A percentile compares a stretch with the other conserved stretches of the same genome.
These are phyloP conservation scores for Fusarium denticulatum DNA, from an alignment of 2,329 filamentous ascomycete genomes.

Conservation along the genomic window DNA sequence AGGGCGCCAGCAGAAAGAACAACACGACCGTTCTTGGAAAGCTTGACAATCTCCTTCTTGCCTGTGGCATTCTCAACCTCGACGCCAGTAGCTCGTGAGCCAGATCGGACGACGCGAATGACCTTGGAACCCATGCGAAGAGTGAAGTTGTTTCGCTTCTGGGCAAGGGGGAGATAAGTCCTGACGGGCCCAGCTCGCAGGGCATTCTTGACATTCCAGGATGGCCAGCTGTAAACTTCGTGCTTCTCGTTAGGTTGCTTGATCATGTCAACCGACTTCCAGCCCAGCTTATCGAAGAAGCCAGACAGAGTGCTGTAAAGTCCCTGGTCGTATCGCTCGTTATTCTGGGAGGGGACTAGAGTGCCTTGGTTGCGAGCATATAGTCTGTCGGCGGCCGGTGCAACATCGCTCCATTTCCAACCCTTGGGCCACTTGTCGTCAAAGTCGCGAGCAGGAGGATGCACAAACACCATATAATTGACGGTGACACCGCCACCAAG, in stretches of 20 bases:
- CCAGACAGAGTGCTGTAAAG: slow-evolving; percentile 69
- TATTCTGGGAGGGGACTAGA: slow-evolving; percentile 70
- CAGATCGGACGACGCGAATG: slow-evolving; percentile 69
- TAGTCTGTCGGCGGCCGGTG: slow-evolving; percentile 65
- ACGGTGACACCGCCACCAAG: slow-evolving; percentile 73
- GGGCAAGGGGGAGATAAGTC: slow-evolving; percentile 73
- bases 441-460: slow-evolving; percentile 72
- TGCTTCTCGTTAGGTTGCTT: slow-evolving; percentile 70
- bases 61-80: slow-evolving; percentile 65
- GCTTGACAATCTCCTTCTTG: slow-evolving; percentile 64
- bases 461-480: slow-evolving; percentile 75
- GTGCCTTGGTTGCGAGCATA: slow-evolving; percentile 65
- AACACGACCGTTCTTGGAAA: slow-evolving; percentile 70
- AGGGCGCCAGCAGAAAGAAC: slow-evolving; percentile 74
- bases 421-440: slow-evolving; percentile 72
- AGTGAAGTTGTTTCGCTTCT: slow-evolving; percentile 69
- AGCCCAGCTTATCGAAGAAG: slow-evolving; percentile 69
- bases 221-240: slow-evolving; percentile 69
- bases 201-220: slow-evolving; percentile 73
- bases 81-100: slow-evolving; percentile 70
- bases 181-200: slow-evolving; percentile 75
- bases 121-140: slow-evolving; percentile 72
- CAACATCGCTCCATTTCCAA: slow-evolving; percentile 70
- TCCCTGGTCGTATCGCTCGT: slow-evolving; percentile 71
- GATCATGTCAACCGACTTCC: slow-evolving; percentile 70